Percentiles rank a stretch among this genome's conserved stretches.
These are phyloP conservation scores for Boletellus sp. DNA, from an alignment of 1,284 basidiomycete genomes.

Conservation along the genomic window DNA sequence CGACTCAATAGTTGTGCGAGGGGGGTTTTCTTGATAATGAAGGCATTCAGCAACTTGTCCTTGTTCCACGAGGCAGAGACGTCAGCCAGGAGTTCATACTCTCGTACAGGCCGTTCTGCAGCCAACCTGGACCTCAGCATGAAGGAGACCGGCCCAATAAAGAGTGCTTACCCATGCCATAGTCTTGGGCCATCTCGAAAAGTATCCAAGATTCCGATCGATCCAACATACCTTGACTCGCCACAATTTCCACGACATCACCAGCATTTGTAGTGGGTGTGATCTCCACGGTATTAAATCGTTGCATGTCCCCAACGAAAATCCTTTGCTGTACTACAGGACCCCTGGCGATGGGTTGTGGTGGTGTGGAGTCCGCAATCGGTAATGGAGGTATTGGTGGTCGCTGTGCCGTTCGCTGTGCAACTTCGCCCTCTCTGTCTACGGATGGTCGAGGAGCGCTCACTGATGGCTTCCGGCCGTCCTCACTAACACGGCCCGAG, in stretches of 20 bases:
- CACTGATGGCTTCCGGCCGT: slow-evolving; percentile 22
- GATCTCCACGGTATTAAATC: slow-evolving; percentile 68
- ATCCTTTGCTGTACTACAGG: slow-evolving; percentile 57
- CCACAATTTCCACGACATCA: slow-evolving; percentile 61
- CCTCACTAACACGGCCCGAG: slow-evolving; percentile 27
- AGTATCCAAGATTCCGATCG: slow-evolving; percentile 69
- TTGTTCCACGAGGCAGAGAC: slow-evolving; percentile 82
- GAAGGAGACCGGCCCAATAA: neutral
- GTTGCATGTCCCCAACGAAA: slow-evolving; percentile 71
- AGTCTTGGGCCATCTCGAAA: slow-evolving; percentile 77
- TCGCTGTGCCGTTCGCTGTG: slow-evolving; percentile 24
- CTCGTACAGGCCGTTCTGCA: slow-evolving; percentile 80
- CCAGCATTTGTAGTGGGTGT: slow-evolving; percentile 56
- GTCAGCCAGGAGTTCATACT: slow-evolving; percentile 73
- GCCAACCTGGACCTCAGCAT: slow-evolving; percentile 1
- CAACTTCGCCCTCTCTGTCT: slow-evolving; percentile 24
- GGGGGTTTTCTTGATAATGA: slow-evolving; percentile 71
- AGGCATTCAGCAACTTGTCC: slow-evolving; percentile 69
- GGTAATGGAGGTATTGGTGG: slow-evolving; percentile 38
- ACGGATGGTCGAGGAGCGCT: slow-evolving; percentile 20
- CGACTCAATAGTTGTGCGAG: slow-evolving; percentile 55
- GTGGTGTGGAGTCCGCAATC: slow-evolving; percentile 26
- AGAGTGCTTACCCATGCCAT: slow-evolving; percentile 72
- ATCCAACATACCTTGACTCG: slow-evolving; percentile 56
- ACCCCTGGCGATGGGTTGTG: slow-evolving; percentile 20